Conservation (phyloP, 2,329 filamentous ascomycete species). For the Coleophoma cylindrospora region DNA sequence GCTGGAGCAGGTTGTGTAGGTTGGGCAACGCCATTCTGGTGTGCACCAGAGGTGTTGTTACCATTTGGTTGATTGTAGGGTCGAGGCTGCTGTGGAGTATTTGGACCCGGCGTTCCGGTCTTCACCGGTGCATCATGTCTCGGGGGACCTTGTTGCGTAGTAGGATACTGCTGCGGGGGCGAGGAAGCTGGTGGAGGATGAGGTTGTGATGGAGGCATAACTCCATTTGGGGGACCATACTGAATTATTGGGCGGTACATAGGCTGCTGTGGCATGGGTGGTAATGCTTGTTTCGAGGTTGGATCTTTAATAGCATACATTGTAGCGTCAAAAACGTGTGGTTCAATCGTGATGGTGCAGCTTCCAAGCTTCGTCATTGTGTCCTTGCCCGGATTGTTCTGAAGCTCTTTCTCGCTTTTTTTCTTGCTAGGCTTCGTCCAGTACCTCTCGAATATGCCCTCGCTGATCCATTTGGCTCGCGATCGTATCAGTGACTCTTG, state of each 20-base stretch:
- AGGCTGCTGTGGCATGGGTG: slow-evolving; percentile 25
- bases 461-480: slow-evolving; percentile 66
- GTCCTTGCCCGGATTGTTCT: slow-evolving; percentile 64
- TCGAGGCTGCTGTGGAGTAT: slow-evolving; percentile 1
- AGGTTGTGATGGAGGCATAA: slow-evolving; percentile 48
- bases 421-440: slow-evolving; percentile 70
- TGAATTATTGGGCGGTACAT: slow-evolving; percentile 54
- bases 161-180: slow-evolving; percentile 18
- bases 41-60: slow-evolving; percentile 2
- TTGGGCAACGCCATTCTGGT: slow-evolving; percentile 3
- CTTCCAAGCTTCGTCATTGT: slow-evolving; percentile 69
- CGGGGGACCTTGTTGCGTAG: slow-evolving; percentile 16
- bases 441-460: slow-evolving; percentile 71
- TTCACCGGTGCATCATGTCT: slow-evolving; percentile 11
- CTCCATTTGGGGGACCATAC: slow-evolving; percentile 59
- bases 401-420: slow-evolving; percentile 57
- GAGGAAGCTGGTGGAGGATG: slow-evolving; percentile 26
- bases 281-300: slow-evolving; percentile 37
- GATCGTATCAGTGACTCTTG: slow-evolving; percentile 70
- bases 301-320: slow-evolving; percentile 68
- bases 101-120: slow-evolving; percentile 7
- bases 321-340: slow-evolving; percentile 72
- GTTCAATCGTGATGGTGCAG: slow-evolving; percentile 72
- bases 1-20: slow-evolving; percentile 3
- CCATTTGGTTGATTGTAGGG: slow-evolving; percentile 1